Percentiles rank a stretch among this genome's conserved stretches.
Conservation (phyloP, 2,329 filamentous ascomycete species). For the Trichophyton rubrum region DNA sequence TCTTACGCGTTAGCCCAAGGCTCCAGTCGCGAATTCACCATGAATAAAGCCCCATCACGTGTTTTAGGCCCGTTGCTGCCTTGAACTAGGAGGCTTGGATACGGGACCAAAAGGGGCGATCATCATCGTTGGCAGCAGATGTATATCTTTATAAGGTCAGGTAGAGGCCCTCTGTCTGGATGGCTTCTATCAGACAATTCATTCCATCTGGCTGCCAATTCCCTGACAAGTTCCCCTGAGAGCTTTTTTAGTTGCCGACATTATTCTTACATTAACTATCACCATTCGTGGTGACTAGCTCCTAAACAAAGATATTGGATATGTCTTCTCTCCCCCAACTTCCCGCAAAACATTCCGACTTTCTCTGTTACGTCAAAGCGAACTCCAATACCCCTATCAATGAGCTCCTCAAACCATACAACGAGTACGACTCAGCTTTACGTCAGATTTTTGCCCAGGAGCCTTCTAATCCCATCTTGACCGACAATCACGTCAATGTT, state of each 20-base stretch:
- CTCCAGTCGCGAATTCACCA: neutral
- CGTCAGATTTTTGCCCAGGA: constrained; percentile 23
- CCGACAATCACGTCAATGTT: constrained; percentile 17
- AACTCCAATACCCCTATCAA: neutral
- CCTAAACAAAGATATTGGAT: neutral
- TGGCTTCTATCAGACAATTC: neutral
- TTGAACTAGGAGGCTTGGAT: neutral
- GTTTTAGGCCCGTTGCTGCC: neutral
- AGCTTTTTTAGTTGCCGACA: too few species aligned
- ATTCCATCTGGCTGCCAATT: neutral
- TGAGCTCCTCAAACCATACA: constrained; percentile 17
- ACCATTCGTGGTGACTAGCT: neutral
- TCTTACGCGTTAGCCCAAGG: neutral
- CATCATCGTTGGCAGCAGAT: neutral
- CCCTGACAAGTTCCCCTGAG: neutral
- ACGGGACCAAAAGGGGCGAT: too few species aligned
- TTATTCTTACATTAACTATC: too few species aligned
- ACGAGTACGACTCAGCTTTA: constrained; percentile 20
- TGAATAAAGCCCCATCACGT: neutral
- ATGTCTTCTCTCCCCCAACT: neutral
- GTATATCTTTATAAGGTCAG: neutral
- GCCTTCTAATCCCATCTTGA: constrained; percentile 15
- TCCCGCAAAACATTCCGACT: neutral
- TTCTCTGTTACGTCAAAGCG: neutral
- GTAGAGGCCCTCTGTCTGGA: neutral